Conservation (phyloP, 805 yeast genomes). For the Cyberlindnera mrakii region DNA sequence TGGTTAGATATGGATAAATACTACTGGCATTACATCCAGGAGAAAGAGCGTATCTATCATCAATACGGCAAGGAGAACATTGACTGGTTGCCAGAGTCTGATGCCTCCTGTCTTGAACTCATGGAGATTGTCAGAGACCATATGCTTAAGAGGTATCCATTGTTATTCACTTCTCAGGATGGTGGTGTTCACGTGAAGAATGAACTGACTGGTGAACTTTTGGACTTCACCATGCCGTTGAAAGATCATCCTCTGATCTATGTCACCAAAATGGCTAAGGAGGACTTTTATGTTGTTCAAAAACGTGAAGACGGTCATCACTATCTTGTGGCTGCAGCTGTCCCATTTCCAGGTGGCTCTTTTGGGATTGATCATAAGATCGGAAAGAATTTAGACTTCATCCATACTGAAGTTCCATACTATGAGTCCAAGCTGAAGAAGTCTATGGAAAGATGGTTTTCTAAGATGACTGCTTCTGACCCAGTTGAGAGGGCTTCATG, state of each 20-base stretch:
- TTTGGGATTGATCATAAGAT: slow-evolving; percentile 56
- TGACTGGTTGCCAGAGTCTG: slow-evolving; percentile 61
- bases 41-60: slow-evolving; percentile 52
- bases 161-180: slow-evolving; percentile 45
- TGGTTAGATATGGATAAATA: slow-evolving; percentile 80
- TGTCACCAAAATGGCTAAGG: slow-evolving; percentile 66
- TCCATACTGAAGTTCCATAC: slow-evolving; percentile 66
- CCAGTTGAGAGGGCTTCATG: slow-evolving; percentile 73
- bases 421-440: slow-evolving; percentile 57
- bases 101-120: slow-evolving; percentile 55
- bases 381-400: slow-evolving; percentile 56
- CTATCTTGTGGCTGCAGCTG: slow-evolving; percentile 67
- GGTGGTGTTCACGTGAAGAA: slow-evolving; percentile 50
- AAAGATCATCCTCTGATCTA: slow-evolving; percentile 59
- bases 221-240: slow-evolving; percentile 56
- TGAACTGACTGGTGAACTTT: slow-evolving; percentile 53
- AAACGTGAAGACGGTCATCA: slow-evolving; percentile 52
- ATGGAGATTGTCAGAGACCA: slow-evolving; percentile 59
- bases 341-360: slow-evolving; percentile 75
- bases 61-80: slow-evolving; percentile 55
- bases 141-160: slow-evolving; percentile 56
- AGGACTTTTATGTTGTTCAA: slow-evolving; percentile 62
- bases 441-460: slow-evolving; percentile 73
- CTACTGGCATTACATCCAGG: slow-evolving; percentile 59
- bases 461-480: slow-evolving; percentile 50